Evolutionary conservation across 495 filamentous ascomycete genomes (phyloP).

Genomic region (Podospora comata): DNA sequence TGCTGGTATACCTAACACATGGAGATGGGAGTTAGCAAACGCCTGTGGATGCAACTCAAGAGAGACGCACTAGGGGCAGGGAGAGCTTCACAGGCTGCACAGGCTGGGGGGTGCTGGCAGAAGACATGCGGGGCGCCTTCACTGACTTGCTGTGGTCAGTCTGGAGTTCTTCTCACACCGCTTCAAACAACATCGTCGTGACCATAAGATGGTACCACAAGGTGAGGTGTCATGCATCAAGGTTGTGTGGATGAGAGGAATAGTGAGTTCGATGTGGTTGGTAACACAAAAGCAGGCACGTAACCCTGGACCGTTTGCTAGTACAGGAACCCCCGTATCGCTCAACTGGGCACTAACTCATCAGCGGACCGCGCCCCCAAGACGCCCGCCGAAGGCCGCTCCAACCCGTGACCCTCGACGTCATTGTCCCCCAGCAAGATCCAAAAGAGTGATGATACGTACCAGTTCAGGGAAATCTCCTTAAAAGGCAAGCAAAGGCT

Average conservation of each 20-base stretch:
- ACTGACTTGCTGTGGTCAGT: neutral
- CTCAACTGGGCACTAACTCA: neutral
- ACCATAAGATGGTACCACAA: neutral
- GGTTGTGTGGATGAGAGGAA: neutral
- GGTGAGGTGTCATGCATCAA: neutral
- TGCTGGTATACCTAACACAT: conserved; percentile 69
- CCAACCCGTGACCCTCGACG: conserved; percentile 13
- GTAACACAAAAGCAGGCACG: neutral
- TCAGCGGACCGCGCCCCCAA: neutral
- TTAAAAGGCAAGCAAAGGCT: conserved; percentile 2
- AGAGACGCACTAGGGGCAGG: conserved; percentile 69
- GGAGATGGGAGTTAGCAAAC: conserved; percentile 4
- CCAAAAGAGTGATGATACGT: neutral
- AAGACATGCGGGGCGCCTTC: conserved; percentile 27
- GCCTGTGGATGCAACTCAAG: neutral
- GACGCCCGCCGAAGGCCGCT: neutral
- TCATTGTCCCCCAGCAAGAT: conserved; percentile 1
- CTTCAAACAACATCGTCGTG: neutral
- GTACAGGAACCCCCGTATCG: neutral
- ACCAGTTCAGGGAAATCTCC: neutral
- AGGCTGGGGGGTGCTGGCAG: conserved; percentile 32
- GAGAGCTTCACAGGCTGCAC: conserved; percentile 81
- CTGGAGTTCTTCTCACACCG: neutral
- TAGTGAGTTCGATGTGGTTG: neutral
- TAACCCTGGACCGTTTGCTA: neutral